Conservation (phyloP, 805 yeast genomes). For the Candida pseudoglaebosa region DNA sequence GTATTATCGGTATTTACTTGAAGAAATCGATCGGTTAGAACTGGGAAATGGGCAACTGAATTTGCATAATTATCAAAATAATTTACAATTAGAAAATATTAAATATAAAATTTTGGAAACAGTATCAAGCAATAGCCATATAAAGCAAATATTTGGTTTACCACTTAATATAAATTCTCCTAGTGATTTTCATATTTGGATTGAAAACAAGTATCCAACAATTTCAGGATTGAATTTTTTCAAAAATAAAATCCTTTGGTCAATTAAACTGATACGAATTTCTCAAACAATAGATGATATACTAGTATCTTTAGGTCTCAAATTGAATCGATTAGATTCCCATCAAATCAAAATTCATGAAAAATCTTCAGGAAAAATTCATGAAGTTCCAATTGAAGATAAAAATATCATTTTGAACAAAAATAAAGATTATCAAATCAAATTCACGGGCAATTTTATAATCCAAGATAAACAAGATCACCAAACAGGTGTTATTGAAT, state of each 20-base stretch:
- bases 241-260: conserved; percentile 18
- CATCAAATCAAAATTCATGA: conserved; percentile 23
- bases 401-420: conserved; percentile 10
- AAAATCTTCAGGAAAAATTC: conserved; percentile 22
- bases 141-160: conserved; percentile 24
- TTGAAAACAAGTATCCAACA: conserved; percentile 25
- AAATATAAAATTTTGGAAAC: conserved; percentile 24
- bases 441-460: conserved; percentile 21
- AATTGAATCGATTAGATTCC: conserved; percentile 21
- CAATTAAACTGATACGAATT: conserved; percentile 23
- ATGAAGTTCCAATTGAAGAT: conserved; percentile 17
- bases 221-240: conserved; percentile 25
- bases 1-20: conserved; percentile 11
- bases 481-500: conserved; percentile 17
- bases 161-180: conserved; percentile 19
- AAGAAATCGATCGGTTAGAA: conserved; percentile 14
- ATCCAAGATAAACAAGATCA: conserved; percentile 16
- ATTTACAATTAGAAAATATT: conserved; percentile 20
- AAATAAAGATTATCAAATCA: conserved; percentile 19
- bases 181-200: conserved; percentile 23
- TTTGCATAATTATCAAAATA: conserved; percentile 11
- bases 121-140: conserved; percentile 17
- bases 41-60: neutral
- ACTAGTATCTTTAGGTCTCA: conserved; percentile 21
- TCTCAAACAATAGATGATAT: conserved; percentile 15